These are phyloP conservation scores for Saccharomycopsis hybrid DNA, from an alignment of 1,139 yeast genomes.

Conservation along the genomic window DNA sequence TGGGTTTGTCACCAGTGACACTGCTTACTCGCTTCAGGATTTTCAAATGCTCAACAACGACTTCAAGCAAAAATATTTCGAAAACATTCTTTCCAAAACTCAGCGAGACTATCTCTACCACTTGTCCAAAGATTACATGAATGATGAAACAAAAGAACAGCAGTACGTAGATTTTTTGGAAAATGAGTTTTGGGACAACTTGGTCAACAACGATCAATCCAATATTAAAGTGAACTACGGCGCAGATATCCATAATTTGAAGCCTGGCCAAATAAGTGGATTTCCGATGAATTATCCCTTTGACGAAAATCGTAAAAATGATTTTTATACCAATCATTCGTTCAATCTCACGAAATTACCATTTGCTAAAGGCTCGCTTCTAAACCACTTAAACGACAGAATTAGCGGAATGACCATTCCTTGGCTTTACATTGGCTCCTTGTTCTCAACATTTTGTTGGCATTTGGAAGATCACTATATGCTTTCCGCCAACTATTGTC, in stretches of 20 bases:
- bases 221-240: constrained; percentile 62
- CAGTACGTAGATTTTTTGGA: constrained; percentile 44
- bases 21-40: constrained; percentile 50
- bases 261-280: constrained; percentile 61
- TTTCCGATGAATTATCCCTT: constrained; percentile 49
- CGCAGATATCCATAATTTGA: constrained; percentile 64
- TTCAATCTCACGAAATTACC: constrained; percentile 67
- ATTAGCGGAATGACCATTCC: constrained; percentile 82
- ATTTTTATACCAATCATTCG: constrained; percentile 46
- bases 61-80: constrained; percentile 40
- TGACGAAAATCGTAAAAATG: constrained; percentile 27
- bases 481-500: constrained; percentile 71
- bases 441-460: constrained; percentile 78
- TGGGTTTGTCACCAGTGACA: constrained; percentile 74
- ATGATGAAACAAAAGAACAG: constrained; percentile 26
- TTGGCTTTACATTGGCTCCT: constrained; percentile 72
- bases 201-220: constrained; percentile 38
- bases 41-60: constrained; percentile 54
- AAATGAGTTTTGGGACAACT: constrained; percentile 49
- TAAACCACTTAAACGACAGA: constrained; percentile 51
- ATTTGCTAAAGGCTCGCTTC: constrained; percentile 55
- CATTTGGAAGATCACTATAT: constrained; percentile 82
- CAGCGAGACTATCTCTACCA: constrained; percentile 12
- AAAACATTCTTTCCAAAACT: constrained; percentile 20
- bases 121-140: constrained; percentile 24